Percentiles rank a stretch among this genome's conserved stretches.
Evolutionary conservation across 169 alveolate species (phyloP).

Genomic region (Toxoplasma gondii): DNA sequence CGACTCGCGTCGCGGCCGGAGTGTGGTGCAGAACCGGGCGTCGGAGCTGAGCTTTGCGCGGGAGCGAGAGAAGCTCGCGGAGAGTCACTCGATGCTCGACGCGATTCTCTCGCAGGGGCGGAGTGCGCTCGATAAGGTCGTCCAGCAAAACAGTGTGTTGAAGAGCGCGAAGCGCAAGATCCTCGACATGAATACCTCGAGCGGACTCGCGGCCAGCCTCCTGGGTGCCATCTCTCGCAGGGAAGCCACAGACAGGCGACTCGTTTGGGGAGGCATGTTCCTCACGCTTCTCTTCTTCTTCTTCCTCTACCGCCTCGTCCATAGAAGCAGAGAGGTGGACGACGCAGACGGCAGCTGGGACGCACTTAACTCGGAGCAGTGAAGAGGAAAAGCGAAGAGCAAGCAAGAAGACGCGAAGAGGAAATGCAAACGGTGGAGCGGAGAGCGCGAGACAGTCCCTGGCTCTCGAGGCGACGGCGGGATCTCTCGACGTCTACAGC

Average conservation of each 20-base stretch:
- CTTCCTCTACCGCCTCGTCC: slow-evolving; percentile 59
- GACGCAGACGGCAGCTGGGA: neutral
- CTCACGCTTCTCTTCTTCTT: slow-evolving; percentile 63
- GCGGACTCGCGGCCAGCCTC: slow-evolving; percentile 62
- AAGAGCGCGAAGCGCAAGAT: slow-evolving; percentile 64
- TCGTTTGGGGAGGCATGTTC: slow-evolving; percentile 64
- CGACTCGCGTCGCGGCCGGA: neutral
- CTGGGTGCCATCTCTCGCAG: slow-evolving; percentile 59
- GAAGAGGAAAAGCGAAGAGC: neutral
- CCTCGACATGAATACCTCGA: slow-evolving; percentile 62
- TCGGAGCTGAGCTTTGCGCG: slow-evolving; percentile 56
- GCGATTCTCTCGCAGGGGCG: slow-evolving; percentile 60
- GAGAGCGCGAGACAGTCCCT: neutral
- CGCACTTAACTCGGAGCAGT: neutral
- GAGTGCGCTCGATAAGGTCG: slow-evolving; percentile 54
- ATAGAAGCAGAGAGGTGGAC: neutral
- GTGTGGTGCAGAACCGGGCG: neutral
- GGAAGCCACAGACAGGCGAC: slow-evolving; percentile 54
- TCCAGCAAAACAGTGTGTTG: slow-evolving; percentile 56
- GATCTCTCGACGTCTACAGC: no score
- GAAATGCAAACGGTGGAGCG: neutral
- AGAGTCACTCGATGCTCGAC: slow-evolving; percentile 59
- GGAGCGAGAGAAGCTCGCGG: slow-evolving; percentile 61
- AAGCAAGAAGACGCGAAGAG: neutral
- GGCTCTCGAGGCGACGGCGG: no score